Conservation (phyloP, 2,329 filamentous ascomycete species). For the Colletotrichum caudatum region DNA sequence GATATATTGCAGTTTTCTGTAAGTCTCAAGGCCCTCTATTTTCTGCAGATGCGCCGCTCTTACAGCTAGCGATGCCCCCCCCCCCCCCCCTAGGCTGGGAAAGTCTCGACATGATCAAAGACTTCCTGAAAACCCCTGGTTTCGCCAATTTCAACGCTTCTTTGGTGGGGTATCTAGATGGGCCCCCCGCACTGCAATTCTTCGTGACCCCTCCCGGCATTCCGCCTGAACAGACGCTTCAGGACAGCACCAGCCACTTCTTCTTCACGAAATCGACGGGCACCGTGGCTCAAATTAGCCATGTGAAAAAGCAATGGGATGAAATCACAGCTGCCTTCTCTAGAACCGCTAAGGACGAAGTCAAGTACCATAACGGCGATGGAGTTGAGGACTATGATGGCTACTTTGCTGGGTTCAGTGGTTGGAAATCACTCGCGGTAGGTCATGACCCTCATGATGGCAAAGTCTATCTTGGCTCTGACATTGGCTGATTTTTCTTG, state of each 20-base stretch:
- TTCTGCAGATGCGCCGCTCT: neutral
- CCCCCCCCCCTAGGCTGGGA: slow-evolving; percentile 8
- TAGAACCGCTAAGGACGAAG: neutral
- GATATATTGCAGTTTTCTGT: slow-evolving; percentile 19
- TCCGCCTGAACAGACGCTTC: slow-evolving; percentile 2
- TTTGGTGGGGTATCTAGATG: neutral
- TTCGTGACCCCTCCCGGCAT: neutral
- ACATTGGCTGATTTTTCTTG: neutral
- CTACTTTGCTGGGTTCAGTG: slow-evolving; percentile 24
- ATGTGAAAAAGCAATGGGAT: slow-evolving; percentile 7
- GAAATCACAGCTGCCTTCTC: slow-evolving; percentile 3
- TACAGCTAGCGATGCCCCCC: too few species aligned
- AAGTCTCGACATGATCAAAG: slow-evolving; percentile 2
- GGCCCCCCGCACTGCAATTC: slow-evolving; percentile 9
- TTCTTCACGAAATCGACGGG: slow-evolving; percentile 26
- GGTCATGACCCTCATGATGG: neutral
- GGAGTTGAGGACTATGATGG: neutral
- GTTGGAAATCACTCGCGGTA: slow-evolving; percentile 24
- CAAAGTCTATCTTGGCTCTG: too few species aligned
- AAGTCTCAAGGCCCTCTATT: neutral
- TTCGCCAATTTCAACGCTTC: slow-evolving; percentile 6
- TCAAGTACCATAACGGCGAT: slow-evolving; percentile 14
- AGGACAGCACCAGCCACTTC: slow-evolving; percentile 13
- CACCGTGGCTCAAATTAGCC: neutral
- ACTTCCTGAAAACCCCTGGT: neutral